Evolutionary conservation across 202 grass and related monocot genomes (phyloP).

Genomic region (Miscanthus sacchariflorus): DNA sequence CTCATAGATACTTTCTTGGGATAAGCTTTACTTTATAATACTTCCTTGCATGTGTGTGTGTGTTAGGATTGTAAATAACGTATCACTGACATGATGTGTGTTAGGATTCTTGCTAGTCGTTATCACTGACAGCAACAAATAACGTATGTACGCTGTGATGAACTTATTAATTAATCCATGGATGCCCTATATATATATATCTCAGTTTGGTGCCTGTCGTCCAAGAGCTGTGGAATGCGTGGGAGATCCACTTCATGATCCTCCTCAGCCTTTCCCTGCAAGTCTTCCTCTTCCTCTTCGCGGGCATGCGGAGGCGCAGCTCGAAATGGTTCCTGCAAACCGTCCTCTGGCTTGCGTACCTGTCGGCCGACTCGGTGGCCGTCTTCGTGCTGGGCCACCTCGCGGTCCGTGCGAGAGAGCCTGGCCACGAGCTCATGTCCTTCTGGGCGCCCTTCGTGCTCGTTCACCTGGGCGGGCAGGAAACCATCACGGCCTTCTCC

Average conservation of each 20-base stretch:
- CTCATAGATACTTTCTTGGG: too few species aligned
- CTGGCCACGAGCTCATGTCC: neutral
- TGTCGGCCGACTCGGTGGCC: neutral
- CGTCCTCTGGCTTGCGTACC: neutral
- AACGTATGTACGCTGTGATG: too few species aligned
- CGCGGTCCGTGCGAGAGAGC: neutral
- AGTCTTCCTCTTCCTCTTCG: constrained; percentile 19
- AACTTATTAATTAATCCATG: too few species aligned
- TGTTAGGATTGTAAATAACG: too few species aligned
- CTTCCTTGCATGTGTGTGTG: too few species aligned
- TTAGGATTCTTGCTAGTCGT: too few species aligned
- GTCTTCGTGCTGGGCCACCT: constrained; percentile 18
- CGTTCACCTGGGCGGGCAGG: neutral
- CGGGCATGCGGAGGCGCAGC: neutral
- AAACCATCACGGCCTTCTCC: neutral
- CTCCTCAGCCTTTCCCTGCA: neutral
- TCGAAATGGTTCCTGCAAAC: neutral
- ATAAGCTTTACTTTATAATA: too few species aligned
- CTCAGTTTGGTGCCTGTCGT: neutral
- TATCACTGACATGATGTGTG: too few species aligned
- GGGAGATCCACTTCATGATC: constrained; percentile 7
- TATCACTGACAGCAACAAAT: too few species aligned
- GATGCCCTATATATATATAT: too few species aligned
- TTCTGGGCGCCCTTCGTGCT: constrained; percentile 9
- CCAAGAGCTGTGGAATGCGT: neutral